A percentile compares a stretch with the other conserved stretches of the same genome.
These are phyloP conservation scores for Ascochyta clinopodiicola DNA, from an alignment of 2,329 filamentous ascomycete species.

Conservation along the genomic window DNA sequence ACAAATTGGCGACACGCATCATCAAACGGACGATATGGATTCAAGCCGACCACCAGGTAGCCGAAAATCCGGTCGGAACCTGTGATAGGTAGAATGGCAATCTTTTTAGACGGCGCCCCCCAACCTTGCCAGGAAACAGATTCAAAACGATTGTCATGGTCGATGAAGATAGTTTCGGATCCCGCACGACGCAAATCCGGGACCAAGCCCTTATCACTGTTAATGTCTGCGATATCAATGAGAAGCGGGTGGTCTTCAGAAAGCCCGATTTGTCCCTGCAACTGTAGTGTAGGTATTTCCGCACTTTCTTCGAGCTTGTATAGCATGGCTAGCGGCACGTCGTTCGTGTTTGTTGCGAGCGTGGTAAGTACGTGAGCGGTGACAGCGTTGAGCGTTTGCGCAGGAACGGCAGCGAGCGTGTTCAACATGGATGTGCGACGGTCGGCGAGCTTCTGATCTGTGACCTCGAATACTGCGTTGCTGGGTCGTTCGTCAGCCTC, in stretches of 20 bases:
- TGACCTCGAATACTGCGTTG: slow-evolving; percentile 37
- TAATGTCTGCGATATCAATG: slow-evolving; percentile 19
- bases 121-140: slow-evolving; percentile 31
- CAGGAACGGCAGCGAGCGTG: slow-evolving; percentile 26
- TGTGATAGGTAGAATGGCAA: slow-evolving; percentile 31
- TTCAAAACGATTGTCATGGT: slow-evolving; percentile 31
- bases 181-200: slow-evolving; percentile 29
- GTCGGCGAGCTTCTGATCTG: slow-evolving; percentile 29
- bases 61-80: slow-evolving; percentile 21
- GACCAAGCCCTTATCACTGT: slow-evolving; percentile 23
- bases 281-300: slow-evolving; percentile 14
- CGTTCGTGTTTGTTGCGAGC: slow-evolving; percentile 26
- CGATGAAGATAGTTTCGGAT: slow-evolving; percentile 15
- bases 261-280: slow-evolving; percentile 31
- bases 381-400: slow-evolving; percentile 15
- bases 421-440: slow-evolving; percentile 35
- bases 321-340: slow-evolving; percentile 34
- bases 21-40: slow-evolving; percentile 39
- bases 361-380: slow-evolving; percentile 27
- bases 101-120: slow-evolving; percentile 24
- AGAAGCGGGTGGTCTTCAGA: slow-evolving; percentile 31
- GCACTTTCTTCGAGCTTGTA: slow-evolving; percentile 22
- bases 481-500: neutral
- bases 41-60: slow-evolving; percentile 39
- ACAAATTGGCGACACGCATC: slow-evolving; percentile 36